Evolutionary conservation across 306 rosid genomes (phyloP).

Genomic region (Arachis hypogaea): DNA sequence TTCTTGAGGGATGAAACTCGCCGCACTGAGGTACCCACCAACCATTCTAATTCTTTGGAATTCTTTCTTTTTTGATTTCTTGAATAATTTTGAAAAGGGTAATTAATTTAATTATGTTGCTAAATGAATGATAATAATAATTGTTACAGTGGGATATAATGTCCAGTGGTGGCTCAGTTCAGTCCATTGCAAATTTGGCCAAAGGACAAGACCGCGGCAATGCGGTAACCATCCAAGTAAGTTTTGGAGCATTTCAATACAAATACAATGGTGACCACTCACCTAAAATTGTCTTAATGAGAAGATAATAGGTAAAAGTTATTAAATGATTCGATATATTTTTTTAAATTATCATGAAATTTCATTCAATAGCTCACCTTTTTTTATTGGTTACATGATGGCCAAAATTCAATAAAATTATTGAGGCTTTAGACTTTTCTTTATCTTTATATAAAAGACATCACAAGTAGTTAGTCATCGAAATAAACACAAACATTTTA

Average conservation of each 20-base stretch:
- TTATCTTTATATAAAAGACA: no score
- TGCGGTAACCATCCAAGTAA: slow-evolving; percentile 83
- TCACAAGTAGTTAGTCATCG: no score
- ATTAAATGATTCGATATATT: no score
- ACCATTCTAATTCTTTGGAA: slow-evolving; percentile 3
- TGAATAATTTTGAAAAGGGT: background rate
- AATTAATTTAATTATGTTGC: no score
- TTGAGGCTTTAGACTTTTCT: no score
- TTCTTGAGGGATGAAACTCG: slow-evolving; percentile 81
- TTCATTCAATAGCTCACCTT: no score
- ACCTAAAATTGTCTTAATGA: no score
- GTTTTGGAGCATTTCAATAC: slow-evolving; percentile 21
- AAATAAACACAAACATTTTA: no score
- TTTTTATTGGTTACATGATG: no score
- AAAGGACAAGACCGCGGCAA: slow-evolving; percentile 99
- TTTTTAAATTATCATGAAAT: no score
- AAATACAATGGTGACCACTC: background rate
- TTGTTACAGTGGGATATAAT: slow-evolving; percentile 82
- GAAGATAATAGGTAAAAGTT: no score
- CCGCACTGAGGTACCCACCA: slow-evolving; percentile 63
- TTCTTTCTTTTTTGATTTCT: background rate
- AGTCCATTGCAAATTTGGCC: slow-evolving; percentile 77
- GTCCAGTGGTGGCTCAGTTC: slow-evolving; percentile 73
- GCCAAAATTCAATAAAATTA: no score
- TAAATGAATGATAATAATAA: slow-evolving; percentile 16